These are phyloP conservation scores for Pelargonium cotyledonis DNA, from an alignment of 441 rosid genomes.

Conservation along the genomic window DNA sequence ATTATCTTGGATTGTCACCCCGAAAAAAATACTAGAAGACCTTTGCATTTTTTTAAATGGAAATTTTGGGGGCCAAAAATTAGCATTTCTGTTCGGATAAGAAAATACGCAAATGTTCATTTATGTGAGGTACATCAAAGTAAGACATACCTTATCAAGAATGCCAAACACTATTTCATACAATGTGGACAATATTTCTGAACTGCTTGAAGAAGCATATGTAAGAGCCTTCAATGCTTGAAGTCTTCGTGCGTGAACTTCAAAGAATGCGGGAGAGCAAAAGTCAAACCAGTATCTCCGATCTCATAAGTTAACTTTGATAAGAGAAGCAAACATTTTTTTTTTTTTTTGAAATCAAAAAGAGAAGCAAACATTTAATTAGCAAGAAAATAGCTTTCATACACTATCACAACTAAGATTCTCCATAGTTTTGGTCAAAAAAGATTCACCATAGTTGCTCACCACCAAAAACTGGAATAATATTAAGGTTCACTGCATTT, in stretches of 20 bases:
- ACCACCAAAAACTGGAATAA: neutral
- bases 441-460: neutral
- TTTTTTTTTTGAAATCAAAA: neutral
- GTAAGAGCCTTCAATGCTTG: slow-evolving; percentile 99
- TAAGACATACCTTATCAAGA: slow-evolving; percentile 76
- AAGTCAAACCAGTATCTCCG: slow-evolving; percentile 28
- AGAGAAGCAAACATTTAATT: slow-evolving; percentile 6
- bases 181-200: slow-evolving; percentile 70
- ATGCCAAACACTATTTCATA: slow-evolving; percentile 90
- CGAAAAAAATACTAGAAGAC: no score
- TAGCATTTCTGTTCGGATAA: neutral
- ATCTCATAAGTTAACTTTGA: slow-evolving; percentile 6
- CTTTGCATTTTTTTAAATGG: neutral
- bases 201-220: slow-evolving; percentile 74
- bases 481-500: neutral
- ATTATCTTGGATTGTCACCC: neutral
- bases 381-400: neutral
- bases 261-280: slow-evolving; percentile 27
- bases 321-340: slow-evolving; percentile 4
- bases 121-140: slow-evolving; percentile 7
- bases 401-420: neutral
- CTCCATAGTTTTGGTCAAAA: neutral
- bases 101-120: neutral
- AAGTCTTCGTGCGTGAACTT: slow-evolving; percentile 91
- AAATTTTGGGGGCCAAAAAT: neutral